Conservation (phyloP, 2,329 filamentous ascomycete species). For the Colletotrichum destructivum region DNA sequence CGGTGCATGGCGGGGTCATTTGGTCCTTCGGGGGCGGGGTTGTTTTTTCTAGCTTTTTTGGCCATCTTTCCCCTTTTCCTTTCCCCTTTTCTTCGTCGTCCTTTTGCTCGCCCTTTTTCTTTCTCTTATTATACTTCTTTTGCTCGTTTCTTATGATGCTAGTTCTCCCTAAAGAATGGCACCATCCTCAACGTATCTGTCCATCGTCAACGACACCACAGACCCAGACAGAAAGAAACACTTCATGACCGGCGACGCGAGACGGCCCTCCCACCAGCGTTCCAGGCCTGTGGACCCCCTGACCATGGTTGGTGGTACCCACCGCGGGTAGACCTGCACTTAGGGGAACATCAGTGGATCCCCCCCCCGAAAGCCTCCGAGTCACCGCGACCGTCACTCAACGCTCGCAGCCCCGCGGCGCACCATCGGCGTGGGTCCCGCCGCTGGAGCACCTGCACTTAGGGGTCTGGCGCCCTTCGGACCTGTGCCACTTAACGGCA, state of each 20-base stretch:
- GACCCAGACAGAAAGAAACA: no score
- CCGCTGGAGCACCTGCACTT: conserved; percentile 43
- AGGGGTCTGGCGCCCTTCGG: conserved; percentile 42
- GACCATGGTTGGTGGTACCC: conserved; percentile 6
- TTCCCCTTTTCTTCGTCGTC: no score
- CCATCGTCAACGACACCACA: no score
- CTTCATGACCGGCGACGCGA: not conserved
- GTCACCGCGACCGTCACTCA: no score
- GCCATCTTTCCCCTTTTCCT: no score
- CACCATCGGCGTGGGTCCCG: conserved; percentile 3
- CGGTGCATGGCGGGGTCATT: not conserved
- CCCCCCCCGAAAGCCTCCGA: not conserved
- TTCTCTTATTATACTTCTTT: no score
- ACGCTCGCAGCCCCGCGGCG: not conserved
- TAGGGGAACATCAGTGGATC: conserved; percentile 40
- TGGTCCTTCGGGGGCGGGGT: no score
- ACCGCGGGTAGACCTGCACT: conserved; percentile 42
- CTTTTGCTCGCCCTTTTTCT: no score
- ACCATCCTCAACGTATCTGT: no score
- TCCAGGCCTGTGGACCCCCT: conserved; percentile 22
- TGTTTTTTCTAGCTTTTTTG: no score
- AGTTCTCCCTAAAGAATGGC: no score
- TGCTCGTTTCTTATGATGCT: no score
- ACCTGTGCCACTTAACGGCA: conserved; percentile 42
- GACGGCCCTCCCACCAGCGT: conserved; percentile 19